phyloP scores from a whole-genome alignment of 2,329 filamentous ascomycete species.

The Colletotrichum tropicale region DNA sequence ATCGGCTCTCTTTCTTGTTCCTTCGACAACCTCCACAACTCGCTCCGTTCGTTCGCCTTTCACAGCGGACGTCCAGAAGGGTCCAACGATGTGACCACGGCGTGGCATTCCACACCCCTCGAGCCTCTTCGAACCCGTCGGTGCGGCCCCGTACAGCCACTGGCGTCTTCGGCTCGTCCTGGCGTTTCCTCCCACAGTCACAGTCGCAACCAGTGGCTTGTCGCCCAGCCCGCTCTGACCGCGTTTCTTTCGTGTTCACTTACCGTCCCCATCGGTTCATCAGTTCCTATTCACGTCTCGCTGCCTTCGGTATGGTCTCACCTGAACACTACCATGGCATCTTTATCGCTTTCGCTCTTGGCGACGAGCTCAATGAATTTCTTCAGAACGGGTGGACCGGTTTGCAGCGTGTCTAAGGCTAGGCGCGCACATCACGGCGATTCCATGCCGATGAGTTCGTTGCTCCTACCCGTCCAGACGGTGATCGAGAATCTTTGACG shows the following conservation, averaged over 20 bases:
- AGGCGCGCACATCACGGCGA: not conserved
- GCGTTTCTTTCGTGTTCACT: slow-evolving; percentile 6
- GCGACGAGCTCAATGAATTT: not conserved
- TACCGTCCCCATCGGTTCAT: not conserved
- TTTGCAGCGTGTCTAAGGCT: not conserved
- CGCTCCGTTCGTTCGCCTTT: not conserved
- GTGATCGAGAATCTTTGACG: not conserved
- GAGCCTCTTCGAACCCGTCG: slow-evolving; percentile 7
- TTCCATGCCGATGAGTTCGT: not conserved
- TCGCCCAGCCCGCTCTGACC: slow-evolving; percentile 3
- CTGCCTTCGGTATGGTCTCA: slow-evolving; percentile 10
- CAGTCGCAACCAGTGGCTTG: slow-evolving; percentile 4
- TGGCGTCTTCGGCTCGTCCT: not conserved
- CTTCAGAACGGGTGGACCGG: not conserved
- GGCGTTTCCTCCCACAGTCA: not conserved
- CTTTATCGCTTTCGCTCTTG: not conserved
- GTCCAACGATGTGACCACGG: not conserved
- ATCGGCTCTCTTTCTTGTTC: not conserved
- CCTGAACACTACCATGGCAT: not conserved
- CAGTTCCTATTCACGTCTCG: slow-evolving; percentile 1
- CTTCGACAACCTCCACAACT: not conserved
- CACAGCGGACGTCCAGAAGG: not conserved
- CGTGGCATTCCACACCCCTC: not conserved
- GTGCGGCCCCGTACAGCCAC: not conserved
- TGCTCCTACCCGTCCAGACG: not conserved